Evolutionary conservation across 2,329 filamentous ascomycete species (phyloP).

Genomic region (Talaromyces sp.): DNA sequence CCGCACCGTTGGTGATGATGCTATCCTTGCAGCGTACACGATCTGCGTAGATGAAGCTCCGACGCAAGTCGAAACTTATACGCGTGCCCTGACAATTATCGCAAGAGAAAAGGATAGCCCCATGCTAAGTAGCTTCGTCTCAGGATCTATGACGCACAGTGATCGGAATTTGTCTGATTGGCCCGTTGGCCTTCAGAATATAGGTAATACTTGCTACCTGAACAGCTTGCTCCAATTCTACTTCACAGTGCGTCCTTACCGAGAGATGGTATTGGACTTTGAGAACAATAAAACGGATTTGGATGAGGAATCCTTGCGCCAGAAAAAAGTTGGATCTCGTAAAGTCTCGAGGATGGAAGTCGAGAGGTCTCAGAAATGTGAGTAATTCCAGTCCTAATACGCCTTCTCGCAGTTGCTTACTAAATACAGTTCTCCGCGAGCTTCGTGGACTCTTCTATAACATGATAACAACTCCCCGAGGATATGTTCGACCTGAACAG

Average conservation of each 20-base stretch:
- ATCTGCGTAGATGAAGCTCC: conserved; percentile 47
- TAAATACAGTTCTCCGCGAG: conserved; percentile 65
- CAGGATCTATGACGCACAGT: conserved; percentile 29
- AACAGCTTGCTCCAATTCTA: conserved; percentile 96
- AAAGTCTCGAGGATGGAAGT: conserved; percentile 59
- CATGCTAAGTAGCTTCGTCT: conserved; percentile 33
- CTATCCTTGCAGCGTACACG: conserved; percentile 49
- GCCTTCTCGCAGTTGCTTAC: conserved; percentile 21
- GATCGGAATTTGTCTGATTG: conserved; percentile 49
- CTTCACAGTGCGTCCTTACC: conserved; percentile 78
- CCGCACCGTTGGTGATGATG: conserved; percentile 50
- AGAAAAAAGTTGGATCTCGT: conserved; percentile 73
- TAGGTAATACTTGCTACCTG: conserved; percentile 96
- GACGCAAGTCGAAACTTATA: conserved; percentile 44
- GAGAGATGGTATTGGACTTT: conserved; percentile 75
- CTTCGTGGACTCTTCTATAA: conserved; percentile 67
- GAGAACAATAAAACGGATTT: conserved; percentile 67
- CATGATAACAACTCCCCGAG: conserved; percentile 61
- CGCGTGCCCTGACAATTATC: conserved; percentile 48
- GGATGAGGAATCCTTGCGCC: conserved; percentile 59
- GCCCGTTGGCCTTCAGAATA: conserved; percentile 85
- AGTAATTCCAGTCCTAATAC: conserved; percentile 38
- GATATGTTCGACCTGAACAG: conserved; percentile 67
- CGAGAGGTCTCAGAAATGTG: conserved; percentile 67
- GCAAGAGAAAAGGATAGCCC: conserved; percentile 42